These are phyloP conservation scores for Casaregolazyma suthepensis DNA, from an alignment of 1,139 yeast genomes.

Conservation along the genomic window DNA sequence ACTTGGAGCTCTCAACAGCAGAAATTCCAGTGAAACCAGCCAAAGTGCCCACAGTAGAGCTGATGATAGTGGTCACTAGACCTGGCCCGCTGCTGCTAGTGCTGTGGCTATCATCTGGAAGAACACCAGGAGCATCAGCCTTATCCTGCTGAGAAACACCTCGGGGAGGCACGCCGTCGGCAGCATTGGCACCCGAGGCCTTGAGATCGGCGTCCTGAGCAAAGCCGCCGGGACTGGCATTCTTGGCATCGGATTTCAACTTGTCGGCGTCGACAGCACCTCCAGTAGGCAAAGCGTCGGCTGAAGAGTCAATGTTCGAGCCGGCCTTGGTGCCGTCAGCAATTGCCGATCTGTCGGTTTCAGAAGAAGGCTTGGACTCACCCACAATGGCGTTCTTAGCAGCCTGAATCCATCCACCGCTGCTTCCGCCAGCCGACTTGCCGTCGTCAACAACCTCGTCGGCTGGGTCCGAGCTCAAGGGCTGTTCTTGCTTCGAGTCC, in stretches of 20 bases:
- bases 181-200: background rate
- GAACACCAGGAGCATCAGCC: background rate
- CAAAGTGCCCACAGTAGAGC: background rate
- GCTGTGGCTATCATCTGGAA: background rate
- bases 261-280: conserved; percentile 4
- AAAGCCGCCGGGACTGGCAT: background rate
- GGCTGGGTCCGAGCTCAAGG: background rate
- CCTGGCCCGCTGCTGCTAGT: background rate
- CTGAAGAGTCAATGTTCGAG: background rate
- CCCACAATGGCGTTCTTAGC: background rate
- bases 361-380: background rate
- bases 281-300: conserved; percentile 6
- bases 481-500: background rate
- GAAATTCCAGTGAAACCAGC: background rate
- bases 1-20: background rate
- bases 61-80: background rate
- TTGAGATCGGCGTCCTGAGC: background rate
- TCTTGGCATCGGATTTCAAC: background rate
- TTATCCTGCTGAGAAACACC: background rate
- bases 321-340: background rate
- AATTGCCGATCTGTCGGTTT: background rate
- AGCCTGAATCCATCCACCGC: background rate
- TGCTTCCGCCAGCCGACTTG: background rate
- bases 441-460: background rate
- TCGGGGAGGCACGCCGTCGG: background rate